Evolutionary conservation across 495 filamentous ascomycete species (phyloP).

Genomic region (Parmelia sp.): DNA sequence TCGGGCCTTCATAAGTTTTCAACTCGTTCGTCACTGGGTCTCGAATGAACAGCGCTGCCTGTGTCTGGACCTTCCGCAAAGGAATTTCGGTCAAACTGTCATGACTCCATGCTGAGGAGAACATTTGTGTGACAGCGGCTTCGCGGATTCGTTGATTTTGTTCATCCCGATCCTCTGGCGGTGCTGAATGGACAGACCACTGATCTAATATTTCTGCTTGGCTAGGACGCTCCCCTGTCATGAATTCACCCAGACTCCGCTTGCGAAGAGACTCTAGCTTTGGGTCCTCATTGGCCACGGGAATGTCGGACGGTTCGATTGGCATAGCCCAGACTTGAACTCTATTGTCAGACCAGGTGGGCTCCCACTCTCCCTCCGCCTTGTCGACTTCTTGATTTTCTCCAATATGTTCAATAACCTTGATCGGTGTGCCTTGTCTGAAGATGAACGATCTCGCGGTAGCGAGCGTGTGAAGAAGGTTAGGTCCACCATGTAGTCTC

Average conservation of each 20-base stretch:
- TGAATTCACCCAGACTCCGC: conserved; percentile 55
- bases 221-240: conserved; percentile 28
- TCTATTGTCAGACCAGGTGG: conserved; percentile 67
- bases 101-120: conserved; percentile 66
- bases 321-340: conserved; percentile 80
- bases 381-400: conserved; percentile 28
- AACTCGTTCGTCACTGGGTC: conserved; percentile 58
- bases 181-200: conserved; percentile 3
- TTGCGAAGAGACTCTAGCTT: conserved; percentile 46
- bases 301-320: conserved; percentile 34
- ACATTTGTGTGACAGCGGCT: conserved; percentile 69
- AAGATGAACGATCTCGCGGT: conserved; percentile 86
- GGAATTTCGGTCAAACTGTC: conserved; percentile 60
- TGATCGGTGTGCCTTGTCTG: conserved; percentile 67
- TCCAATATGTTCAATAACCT: conserved; percentile 52
- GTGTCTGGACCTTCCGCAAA: conserved; percentile 58
- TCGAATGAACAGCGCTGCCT: conserved; percentile 63
- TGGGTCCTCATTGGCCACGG: conserved; percentile 7
- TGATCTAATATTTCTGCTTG: conserved; percentile 13
- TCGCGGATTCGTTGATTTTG: conserved; percentile 48
- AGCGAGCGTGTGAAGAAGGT: conserved; percentile 71
- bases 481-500: conserved; percentile 69
- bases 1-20: conserved; percentile 59
- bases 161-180: conserved; percentile 27
- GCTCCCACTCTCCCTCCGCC: conserved; percentile 33